Conservation (phyloP, 768 basidiomycete species). For the Russula virescens region DNA sequence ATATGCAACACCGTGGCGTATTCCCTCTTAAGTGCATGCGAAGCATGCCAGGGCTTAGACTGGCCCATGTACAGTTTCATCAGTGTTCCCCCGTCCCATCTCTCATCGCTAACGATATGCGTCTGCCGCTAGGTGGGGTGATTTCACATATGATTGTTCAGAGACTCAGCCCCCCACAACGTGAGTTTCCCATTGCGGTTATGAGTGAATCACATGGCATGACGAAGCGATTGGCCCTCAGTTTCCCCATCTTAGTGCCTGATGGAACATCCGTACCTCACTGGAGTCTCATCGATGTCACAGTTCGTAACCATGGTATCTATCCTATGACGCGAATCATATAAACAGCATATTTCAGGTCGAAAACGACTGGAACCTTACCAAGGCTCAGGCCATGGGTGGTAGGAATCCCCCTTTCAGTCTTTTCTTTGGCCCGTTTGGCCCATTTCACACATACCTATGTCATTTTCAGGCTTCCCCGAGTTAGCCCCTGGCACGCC, state of each 20-base stretch:
- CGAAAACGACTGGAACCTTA: background rate
- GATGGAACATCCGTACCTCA: slow-evolving; percentile 3
- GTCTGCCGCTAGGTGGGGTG: background rate
- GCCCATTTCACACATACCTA: no score
- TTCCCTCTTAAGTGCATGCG: slow-evolving; percentile 16
- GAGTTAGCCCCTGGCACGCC: background rate
- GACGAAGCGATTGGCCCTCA: background rate
- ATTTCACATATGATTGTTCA: slow-evolving; percentile 1
- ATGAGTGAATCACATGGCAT: background rate
- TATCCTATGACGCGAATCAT: background rate
- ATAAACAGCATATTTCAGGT: background rate
- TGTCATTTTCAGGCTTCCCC: background rate
- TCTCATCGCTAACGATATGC: background rate
- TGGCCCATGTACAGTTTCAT: background rate
- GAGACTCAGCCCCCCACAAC: background rate
- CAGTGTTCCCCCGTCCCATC: no score
- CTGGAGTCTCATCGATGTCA: slow-evolving; percentile 7
- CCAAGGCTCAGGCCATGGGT: background rate
- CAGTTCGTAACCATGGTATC: background rate
- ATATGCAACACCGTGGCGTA: slow-evolving; percentile 12
- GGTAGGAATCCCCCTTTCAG: background rate
- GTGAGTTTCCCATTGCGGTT: background rate
- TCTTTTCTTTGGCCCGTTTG: background rate
- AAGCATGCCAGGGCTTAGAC: background rate
- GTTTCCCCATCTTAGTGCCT: slow-evolving; percentile 10